Evolutionary conservation across 495 filamentous ascomycete species (phyloP), one percentile per base, ranked within the genome.

Genomic region (Tuber borchii): DNA sequence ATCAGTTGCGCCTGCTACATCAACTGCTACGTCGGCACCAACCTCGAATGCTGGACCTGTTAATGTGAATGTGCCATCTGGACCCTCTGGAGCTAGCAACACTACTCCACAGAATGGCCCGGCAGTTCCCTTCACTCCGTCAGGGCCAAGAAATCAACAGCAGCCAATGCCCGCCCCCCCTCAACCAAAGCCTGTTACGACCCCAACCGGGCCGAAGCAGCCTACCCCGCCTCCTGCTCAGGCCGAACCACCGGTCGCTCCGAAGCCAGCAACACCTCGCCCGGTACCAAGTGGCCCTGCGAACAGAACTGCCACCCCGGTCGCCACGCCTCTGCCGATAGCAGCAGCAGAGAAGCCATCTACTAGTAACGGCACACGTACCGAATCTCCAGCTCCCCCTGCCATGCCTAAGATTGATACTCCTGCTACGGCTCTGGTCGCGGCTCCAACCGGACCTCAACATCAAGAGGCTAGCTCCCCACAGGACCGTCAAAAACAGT

Each of bases 401-500:
- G 80, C 85, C n/a, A 77, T 84, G 45, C 85, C 85, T 71, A 83
- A 85, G 43, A 79, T 81, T 44, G 87, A 87, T 44, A 84, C 84
- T 74, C 75, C 78, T 37, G 80, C 79, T 40, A 72, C 79, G 42
- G 81, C 78, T 48, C 83, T 85, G 43, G 73, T 80, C 77, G 0
- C 85, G 65, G 76, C 79, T n/a, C 79, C 79, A 70, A 69, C 74
- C 39, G 73, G 72, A 26, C 61, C 77, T 48, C 76, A 75, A 40
- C 56, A 65, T 8, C 56, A 34, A 65, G 56, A 65, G 31, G 56
- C 56, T 34, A 65, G 26, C 56, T 70, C 74, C 6, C 76, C 76
- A 87, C 74, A 85, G 86, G 83, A 89, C 87, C 74, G 69, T 22
- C n/a, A 34, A 0, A 79, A 82, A 51, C 80, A 90, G 81, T 91